Conservation (phyloP, 2,329 filamentous ascomycete species). For the Claviceps maximensis region DNA sequence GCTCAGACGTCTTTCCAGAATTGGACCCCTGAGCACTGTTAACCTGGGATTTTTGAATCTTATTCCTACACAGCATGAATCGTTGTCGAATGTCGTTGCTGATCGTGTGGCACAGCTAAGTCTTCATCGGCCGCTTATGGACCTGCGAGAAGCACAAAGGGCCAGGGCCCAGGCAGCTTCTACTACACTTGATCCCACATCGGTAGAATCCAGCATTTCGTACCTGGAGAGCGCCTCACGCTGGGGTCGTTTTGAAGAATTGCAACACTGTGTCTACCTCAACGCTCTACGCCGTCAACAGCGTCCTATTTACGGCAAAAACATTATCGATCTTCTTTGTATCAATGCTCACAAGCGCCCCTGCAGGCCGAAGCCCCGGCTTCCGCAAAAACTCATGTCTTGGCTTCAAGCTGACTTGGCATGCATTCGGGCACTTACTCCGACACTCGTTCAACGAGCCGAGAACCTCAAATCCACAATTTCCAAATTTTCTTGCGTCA, state of each 20-base stretch:
- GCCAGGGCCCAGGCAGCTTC: conserved; percentile 42
- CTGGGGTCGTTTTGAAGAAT: conserved; percentile 59
- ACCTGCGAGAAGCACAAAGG: conserved; percentile 60
- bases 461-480: conserved; percentile 60
- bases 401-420: conserved; percentile 65
- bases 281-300: conserved; percentile 72
- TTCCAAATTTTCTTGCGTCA: conserved; percentile 83
- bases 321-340: conserved; percentile 61
- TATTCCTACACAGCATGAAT: conserved; percentile 57
- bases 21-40: conserved; percentile 48
- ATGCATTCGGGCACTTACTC: conserved; percentile 52
- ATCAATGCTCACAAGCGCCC: conserved; percentile 47
- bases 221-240: conserved; percentile 60
- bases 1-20: conserved; percentile 50
- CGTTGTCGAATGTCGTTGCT: conserved; percentile 40
- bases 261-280: conserved; percentile 69
- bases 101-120: conserved; percentile 52
- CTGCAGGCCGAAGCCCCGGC: conserved; percentile 44
- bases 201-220: conserved; percentile 54
- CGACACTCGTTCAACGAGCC: conserved; percentile 60
- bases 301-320: conserved; percentile 67
- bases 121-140: conserved; percentile 54
- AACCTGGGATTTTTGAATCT: conserved; percentile 70
- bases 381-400: conserved; percentile 50
- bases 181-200: conserved; percentile 48